A percentile compares a stretch with the other conserved stretches of the same genome.
Evolutionary conservation across 768 basidiomycete genomes (phyloP).

Genomic region (Termitomyces sp.): DNA sequence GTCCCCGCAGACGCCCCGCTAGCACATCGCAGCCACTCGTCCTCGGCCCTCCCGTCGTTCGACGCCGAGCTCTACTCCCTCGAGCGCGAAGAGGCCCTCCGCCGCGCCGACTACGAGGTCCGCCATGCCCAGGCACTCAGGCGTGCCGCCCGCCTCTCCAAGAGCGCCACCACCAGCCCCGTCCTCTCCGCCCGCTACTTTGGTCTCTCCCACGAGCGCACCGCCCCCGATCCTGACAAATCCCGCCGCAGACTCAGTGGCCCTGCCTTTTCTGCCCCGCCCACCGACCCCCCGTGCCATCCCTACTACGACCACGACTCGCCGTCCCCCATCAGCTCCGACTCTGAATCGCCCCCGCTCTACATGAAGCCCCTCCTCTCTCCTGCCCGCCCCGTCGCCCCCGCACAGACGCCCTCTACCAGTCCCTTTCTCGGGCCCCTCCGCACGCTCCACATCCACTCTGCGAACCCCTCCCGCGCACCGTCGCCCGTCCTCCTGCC

Average conservation of each 20-base stretch:
- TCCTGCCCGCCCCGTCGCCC: constrained; percentile 16
- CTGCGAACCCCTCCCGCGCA: constrained; percentile 61
- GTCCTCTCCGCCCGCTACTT: constrained; percentile 26
- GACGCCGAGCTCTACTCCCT: constrained; percentile 85
- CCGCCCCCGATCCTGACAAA: constrained; percentile 11
- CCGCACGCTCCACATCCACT: constrained; percentile 70
- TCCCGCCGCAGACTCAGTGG: constrained; percentile 46
- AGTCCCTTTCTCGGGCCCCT: constrained; percentile 79
- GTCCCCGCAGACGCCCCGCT: constrained; percentile 39
- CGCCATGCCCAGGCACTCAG: constrained; percentile 60
- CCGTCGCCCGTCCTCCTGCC: constrained; percentile 67
- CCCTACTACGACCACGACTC: constrained; percentile 23
- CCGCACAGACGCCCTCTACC: constrained; percentile 46
- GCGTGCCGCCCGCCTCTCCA: constrained; percentile 61
- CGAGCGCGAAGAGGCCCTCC: constrained; percentile 77
- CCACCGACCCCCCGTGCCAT: constrained; percentile 4
- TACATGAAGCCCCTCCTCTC: constrained; percentile 21
- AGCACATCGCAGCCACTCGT: constrained; percentile 33
- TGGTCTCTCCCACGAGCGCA: constrained; percentile 30
- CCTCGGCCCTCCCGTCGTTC: constrained; percentile 65
- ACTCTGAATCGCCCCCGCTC: constrained; percentile 45
- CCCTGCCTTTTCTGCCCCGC: constrained; percentile 38
- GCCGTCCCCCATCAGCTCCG: constrained; percentile 66
- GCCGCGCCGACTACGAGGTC: constrained; percentile 84
- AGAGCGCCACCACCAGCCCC: constrained; percentile 68